Evolutionary conservation across 2,329 filamentous ascomycete genomes (phyloP), one percentile per base, ranked within the genome.

Genomic region (Rugonectria rugulosa): DNA sequence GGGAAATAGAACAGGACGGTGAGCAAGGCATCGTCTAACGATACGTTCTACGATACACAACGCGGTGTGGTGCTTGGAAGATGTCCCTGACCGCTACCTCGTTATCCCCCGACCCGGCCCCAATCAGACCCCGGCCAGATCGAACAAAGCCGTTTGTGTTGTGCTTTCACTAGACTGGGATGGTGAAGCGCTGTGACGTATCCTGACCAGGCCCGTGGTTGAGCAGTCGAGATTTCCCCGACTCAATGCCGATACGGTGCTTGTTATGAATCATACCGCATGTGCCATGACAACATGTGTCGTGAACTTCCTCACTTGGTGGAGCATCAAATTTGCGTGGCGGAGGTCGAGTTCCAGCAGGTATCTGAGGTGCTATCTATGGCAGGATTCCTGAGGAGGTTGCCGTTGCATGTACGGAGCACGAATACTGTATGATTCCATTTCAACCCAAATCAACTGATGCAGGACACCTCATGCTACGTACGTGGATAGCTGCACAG

Each of bases 171-270:
- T 19, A 32, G 29, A 21, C 17, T 23, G 20, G 40, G 24, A 36
- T 15, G 14, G 31, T 11, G 11, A 24, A 46, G 46, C 38, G 23
- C 17, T 27, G 46, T 56, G 53, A 51, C 53, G 53, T 50, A 55
- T 40, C 31, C 37, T n/a, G n/a, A 24, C 36, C 32, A 38, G 47
- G 47, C 37, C 20, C 27, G 20, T 50, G 45, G 21, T 11, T 14
- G 20, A 41, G 29, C 41, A 32, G 34, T 37, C 15, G 42, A 37
- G 38, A 49, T 34, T 44, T 49, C 24, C 32, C 32, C 40, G 31
- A 38, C 17, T 27, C 46, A 50, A 45, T 51, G 40, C 46, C 27
- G 21, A 45, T 15, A 15, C 19, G 15, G 32, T 36, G 10, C 32
- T 19, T n/a, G 23, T 20, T 40, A 20, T 26, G 32, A 19, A 36